phyloP scores from a whole-genome alignment of 139 green algal species.

The Auxenochlorella pyrenoidosa region DNA sequence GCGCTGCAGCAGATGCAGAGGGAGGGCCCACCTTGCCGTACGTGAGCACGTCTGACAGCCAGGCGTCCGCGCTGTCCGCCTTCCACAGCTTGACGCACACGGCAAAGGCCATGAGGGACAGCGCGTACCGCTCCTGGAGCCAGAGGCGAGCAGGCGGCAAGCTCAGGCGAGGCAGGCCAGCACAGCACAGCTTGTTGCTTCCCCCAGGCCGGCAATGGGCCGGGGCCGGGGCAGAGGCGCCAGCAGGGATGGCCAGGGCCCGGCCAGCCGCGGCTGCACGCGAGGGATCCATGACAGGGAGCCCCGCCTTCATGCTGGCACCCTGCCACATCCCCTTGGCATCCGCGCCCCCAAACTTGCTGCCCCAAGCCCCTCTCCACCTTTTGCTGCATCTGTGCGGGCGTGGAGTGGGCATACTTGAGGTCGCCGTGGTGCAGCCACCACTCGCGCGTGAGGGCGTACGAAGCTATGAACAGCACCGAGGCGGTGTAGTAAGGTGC shows the following conservation, averaged over 20 bases:
- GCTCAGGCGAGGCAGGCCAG: no score
- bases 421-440: constrained; percentile 10
- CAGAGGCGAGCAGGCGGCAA: no score
- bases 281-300: no score
- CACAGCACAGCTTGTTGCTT: no score
- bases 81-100: constrained; percentile 38
- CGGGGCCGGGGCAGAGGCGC: no score
- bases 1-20: neutral
- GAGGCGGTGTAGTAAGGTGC: constrained; percentile 30
- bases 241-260: no score
- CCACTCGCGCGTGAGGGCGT: constrained; percentile 7
- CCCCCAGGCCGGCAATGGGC: no score
- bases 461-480: constrained; percentile 18
- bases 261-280: no score
- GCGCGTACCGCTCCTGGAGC: constrained; percentile 36
- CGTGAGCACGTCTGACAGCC: constrained; percentile 34
- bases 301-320: no score
- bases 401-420: neutral
- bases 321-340: neutral
- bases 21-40: constrained; percentile 26
- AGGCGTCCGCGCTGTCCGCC: constrained; percentile 32
- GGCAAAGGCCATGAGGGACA: constrained; percentile 11
- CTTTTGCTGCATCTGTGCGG: constrained; percentile 13
- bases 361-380: neutral
- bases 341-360: no score